Percentiles rank a stretch among this genome's conserved stretches.
These are phyloP conservation scores for Populus pruinosa DNA, from an alignment of 345 rosid species.

Conservation along the genomic window DNA sequence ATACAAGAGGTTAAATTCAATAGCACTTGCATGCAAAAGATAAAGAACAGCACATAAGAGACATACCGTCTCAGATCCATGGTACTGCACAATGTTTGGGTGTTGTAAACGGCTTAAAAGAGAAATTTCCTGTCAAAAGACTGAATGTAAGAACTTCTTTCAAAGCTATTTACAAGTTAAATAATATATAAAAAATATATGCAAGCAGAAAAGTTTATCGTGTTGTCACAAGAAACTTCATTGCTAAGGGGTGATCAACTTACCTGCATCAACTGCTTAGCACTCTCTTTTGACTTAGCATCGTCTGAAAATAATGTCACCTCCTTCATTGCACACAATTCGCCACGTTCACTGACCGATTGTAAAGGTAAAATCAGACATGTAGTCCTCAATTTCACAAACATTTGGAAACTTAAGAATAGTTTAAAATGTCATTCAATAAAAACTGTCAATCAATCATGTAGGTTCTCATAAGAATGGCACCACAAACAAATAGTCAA, in stretches of 20 bases:
- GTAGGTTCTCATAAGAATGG: not conserved
- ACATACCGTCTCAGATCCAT: constrained; percentile 62
- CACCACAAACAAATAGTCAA: not conserved
- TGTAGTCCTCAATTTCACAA: not conserved
- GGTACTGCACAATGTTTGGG: constrained; percentile 73
- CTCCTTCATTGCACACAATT: constrained; percentile 91
- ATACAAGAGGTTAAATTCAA: not conserved
- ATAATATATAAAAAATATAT: not conserved
- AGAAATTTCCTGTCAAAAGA: constrained; percentile 52
- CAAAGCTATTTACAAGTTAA: not conserved
- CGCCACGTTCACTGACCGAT: constrained; percentile 62
- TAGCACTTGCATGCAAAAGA: not conserved
- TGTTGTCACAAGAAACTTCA: not conserved
- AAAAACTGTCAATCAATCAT: not conserved
- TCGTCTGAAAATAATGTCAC: constrained; percentile 76
- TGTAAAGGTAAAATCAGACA: constrained; percentile 9
- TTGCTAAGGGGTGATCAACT: not conserved
- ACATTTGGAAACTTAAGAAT: not conserved
- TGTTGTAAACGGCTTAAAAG: constrained; percentile 60
- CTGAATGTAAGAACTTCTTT: not conserved
- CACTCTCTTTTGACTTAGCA: constrained; percentile 73
- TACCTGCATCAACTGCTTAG: constrained; percentile 69
- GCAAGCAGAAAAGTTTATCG: not conserved
- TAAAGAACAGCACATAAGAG: not conserved
- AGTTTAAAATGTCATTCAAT: not conserved